Percentiles rank a stretch among this genome's conserved stretches.
phyloP scores from a whole-genome alignment of 352 stramenopile genomes.

The Pythium volutum region DNA sequence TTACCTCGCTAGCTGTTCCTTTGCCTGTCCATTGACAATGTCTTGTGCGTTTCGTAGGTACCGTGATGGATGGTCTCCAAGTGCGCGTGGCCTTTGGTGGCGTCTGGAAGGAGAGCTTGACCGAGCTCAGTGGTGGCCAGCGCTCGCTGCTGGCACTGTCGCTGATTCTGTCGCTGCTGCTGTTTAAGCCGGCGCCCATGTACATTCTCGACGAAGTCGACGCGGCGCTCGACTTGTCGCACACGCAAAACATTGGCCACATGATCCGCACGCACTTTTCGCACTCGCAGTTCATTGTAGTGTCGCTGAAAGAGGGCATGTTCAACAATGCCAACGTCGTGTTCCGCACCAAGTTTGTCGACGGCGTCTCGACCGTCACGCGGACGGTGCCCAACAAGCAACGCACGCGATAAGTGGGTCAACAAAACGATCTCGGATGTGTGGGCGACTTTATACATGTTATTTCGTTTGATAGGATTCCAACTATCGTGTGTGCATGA shows the following conservation, averaged over 20 bases:
- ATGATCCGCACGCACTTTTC: conserved; percentile 99
- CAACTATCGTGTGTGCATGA: not conserved
- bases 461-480: not conserved
- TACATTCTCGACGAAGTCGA: conserved; percentile 99
- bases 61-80: conserved; percentile 93
- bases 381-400: conserved; percentile 85
- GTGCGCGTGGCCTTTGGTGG: conserved; percentile 99
- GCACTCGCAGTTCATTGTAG: conserved; percentile 99
- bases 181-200: conserved; percentile 99
- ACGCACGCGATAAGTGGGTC: conserved; percentile 35
- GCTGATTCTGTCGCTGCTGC: conserved; percentile 97
- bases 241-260: conserved; percentile 99
- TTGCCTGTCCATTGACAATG: not conserved
- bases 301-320: conserved; percentile 99
- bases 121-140: conserved; percentile 98
- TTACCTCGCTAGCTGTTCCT: too few relatives aligned
- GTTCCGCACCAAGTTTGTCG: conserved; percentile 99
- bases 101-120: conserved; percentile 99
- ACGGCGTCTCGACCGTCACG: conserved; percentile 98
- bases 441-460: not conserved
- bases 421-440: too few relatives aligned
- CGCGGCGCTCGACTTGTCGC: conserved; percentile 97
- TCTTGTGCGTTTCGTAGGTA: conserved; percentile 38
- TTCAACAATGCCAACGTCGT: conserved; percentile 99
- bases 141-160: conserved; percentile 98